Evolutionary conservation across 2,329 filamentous ascomycete genomes (phyloP).

Genomic region (Curvularia eragrostidis): DNA sequence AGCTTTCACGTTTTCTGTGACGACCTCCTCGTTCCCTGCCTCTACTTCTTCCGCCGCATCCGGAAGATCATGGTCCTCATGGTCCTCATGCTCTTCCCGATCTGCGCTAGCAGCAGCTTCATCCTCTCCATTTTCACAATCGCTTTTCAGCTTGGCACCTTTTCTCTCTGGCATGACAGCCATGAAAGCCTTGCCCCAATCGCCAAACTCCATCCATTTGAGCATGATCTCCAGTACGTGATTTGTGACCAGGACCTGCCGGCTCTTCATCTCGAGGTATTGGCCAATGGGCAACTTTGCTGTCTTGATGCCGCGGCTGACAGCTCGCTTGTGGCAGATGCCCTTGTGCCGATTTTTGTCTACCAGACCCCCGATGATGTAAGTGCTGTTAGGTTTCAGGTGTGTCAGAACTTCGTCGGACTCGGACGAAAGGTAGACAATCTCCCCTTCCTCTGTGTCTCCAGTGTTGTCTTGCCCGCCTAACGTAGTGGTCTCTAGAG

Average conservation of each 20-base stretch:
- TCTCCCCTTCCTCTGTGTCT: conserved; percentile 57
- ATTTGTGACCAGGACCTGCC: conserved; percentile 88
- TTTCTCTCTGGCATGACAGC: conserved; percentile 90
- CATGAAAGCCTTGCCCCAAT: conserved; percentile 91
- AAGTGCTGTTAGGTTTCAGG: conserved; percentile 85
- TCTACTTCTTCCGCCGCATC: conserved; percentile 13
- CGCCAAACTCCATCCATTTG: conserved; percentile 84
- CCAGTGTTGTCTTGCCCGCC: conserved; percentile 46
- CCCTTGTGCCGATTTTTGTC: conserved; percentile 97
- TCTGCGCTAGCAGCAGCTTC: conserved; percentile 18
- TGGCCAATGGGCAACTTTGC: conserved; percentile 95
- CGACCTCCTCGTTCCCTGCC: conserved; percentile 1
- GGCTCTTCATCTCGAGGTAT: conserved; percentile 87
- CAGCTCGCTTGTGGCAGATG: conserved; percentile 84
- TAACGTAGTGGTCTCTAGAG: conserved; percentile 39
- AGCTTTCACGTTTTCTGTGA: conserved; percentile 4
- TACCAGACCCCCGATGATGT: conserved; percentile 92
- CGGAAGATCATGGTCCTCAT: conserved; percentile 10
- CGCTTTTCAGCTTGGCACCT: conserved; percentile 70
- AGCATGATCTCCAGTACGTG: conserved; percentile 98
- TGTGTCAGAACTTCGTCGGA: conserved; percentile 83
- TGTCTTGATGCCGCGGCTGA: conserved; percentile 77
- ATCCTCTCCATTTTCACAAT: conserved; percentile 23
- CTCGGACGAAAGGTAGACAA: conserved; percentile 92
- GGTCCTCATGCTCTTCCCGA: conserved; percentile 5